Percentiles rank a stretch among this genome's conserved stretches.
These are phyloP conservation scores for Pterocarpus macrocarpus DNA, from an alignment of 306 rosid genomes.

Conservation along the genomic window DNA sequence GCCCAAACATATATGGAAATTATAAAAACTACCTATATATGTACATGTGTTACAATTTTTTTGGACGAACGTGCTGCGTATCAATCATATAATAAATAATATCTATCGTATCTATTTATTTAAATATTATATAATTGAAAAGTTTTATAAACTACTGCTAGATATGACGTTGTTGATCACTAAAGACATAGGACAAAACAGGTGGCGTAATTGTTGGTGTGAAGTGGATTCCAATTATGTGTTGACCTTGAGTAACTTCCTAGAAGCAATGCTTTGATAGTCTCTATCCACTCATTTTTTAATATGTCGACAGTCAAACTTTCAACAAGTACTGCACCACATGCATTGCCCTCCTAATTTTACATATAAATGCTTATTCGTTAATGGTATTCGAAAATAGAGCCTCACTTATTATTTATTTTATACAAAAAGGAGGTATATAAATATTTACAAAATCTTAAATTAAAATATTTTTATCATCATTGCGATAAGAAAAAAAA, in stretches of 20 bases:
- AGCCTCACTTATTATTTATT: too few relatives aligned
- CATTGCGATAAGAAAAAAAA: background rate
- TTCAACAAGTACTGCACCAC: background rate
- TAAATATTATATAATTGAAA: background rate
- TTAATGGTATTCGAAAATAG: too few relatives aligned
- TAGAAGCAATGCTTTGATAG: background rate
- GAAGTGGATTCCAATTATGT: conserved; percentile 23
- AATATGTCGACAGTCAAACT: background rate
- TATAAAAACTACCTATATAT: too few relatives aligned
- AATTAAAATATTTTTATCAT: background rate
- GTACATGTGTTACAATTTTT: too few relatives aligned
- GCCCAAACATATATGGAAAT: too few relatives aligned
- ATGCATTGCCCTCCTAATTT: background rate
- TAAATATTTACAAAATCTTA: background rate
- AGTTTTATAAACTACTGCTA: background rate
- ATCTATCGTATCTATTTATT: background rate
- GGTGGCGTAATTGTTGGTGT: conserved; percentile 44
- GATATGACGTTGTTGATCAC: background rate
- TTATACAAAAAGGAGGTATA: too few relatives aligned
- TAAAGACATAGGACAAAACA: background rate
- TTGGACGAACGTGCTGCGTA: too few relatives aligned
- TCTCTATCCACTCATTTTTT: conserved; percentile 28
- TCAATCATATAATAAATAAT: too few relatives aligned
- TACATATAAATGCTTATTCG: too few relatives aligned
- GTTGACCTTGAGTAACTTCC: conserved; percentile 45